Evolutionary conservation across 352 stramenopile genomes (phyloP).

Genomic region (Phytophthora meadii): DNA sequence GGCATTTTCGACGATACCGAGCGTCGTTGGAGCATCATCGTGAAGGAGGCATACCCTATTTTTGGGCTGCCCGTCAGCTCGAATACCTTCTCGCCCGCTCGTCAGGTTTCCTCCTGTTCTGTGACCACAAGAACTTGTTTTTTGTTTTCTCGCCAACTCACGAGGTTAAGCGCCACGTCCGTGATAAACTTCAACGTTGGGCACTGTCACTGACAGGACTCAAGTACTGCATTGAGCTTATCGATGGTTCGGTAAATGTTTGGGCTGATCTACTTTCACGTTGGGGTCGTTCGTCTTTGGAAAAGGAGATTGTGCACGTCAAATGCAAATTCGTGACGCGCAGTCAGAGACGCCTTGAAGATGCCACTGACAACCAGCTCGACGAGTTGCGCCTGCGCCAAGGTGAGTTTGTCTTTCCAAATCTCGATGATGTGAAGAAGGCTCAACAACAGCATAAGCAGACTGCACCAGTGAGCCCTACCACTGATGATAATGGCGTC

Average conservation of each 20-base stretch:
- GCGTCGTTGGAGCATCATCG: slow-evolving; percentile 21
- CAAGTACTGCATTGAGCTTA: neutral
- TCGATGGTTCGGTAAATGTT: neutral
- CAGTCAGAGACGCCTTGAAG: neutral
- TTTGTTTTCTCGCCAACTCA: neutral
- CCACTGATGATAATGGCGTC: neutral
- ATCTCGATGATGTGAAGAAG: neutral
- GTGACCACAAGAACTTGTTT: neutral
- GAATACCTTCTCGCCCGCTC: neutral
- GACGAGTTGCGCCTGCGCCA: neutral
- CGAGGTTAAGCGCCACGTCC: neutral
- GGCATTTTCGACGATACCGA: slow-evolving; percentile 10
- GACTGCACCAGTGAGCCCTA: neutral
- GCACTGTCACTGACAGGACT: neutral
- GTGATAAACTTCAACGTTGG: neutral
- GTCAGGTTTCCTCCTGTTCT: neutral
- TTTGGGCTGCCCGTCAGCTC: neutral
- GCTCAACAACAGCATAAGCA: neutral
- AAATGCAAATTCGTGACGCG: slow-evolving; percentile 1
- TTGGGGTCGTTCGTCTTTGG: neutral
- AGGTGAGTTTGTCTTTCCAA: neutral
- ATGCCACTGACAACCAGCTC: neutral
- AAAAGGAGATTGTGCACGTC: neutral
- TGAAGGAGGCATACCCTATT: slow-evolving; percentile 25
- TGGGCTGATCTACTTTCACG: neutral